These are phyloP conservation scores for Rosa chinensis DNA, from an alignment of 306 rosid species.

Conservation along the genomic window DNA sequence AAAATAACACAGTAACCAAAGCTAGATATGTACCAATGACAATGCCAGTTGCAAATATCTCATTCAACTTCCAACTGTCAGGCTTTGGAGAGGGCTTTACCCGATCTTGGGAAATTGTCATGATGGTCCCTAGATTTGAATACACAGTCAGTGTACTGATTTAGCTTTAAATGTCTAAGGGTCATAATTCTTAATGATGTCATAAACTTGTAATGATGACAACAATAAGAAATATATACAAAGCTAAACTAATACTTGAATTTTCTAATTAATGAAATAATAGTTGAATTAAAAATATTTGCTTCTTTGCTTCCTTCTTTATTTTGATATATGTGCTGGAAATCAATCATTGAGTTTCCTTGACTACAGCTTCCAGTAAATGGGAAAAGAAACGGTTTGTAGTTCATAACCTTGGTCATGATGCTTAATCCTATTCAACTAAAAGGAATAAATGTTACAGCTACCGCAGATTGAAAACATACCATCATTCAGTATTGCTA, in stretches of 20 bases:
- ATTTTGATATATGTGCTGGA: conserved; percentile 4
- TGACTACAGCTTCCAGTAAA: not conserved
- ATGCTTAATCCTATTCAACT: not conserved
- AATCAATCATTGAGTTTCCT: not conserved
- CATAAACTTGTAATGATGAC: not conserved
- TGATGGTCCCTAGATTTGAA: conserved; percentile 61
- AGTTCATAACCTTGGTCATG: not conserved
- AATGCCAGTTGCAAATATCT: conserved; percentile 79
- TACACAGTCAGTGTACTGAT: not conserved
- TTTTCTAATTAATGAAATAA: not conserved
- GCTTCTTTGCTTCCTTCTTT: not conserved
- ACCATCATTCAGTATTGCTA: conserved; percentile 92
- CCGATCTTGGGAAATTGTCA: conserved; percentile 83
- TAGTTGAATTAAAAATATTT: not conserved
- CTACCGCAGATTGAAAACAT: conserved; percentile 23
- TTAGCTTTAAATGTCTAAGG: not conserved
- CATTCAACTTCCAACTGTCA: conserved; percentile 88
- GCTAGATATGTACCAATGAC: conserved; percentile 88
- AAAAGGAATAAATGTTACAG: not conserved
- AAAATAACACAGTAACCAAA: conserved; percentile 71
- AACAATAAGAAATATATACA: not conserved
- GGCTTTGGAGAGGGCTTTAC: conserved; percentile 87
- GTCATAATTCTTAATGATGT: not conserved
- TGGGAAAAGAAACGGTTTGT: not conserved
- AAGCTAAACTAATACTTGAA: not conserved